Evolutionary conservation across 2,329 filamentous ascomycete species (phyloP).

Genomic region (Colletotrichum sp.): DNA sequence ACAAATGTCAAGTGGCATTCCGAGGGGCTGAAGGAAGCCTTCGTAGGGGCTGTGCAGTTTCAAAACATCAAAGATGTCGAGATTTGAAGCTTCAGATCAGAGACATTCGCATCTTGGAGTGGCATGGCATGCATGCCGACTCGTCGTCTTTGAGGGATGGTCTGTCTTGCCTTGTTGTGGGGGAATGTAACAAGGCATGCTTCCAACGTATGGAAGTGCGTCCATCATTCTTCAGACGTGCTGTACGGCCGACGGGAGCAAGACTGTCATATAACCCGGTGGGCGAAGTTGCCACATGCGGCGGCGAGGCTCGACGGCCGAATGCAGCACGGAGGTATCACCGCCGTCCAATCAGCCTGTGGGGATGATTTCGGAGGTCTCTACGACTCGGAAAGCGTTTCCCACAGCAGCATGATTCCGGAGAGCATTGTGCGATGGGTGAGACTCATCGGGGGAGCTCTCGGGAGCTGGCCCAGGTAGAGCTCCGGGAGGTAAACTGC

Average conservation of each 20-base stretch:
- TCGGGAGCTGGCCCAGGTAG: background rate
- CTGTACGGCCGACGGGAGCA: background rate
- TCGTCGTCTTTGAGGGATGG: background rate
- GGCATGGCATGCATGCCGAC: background rate
- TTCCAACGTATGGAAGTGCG: background rate
- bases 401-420: background rate
- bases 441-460: background rate
- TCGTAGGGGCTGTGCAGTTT: background rate
- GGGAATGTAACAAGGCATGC: background rate
- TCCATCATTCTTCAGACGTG: background rate
- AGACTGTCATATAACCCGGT: background rate
- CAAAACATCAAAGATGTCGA: background rate
- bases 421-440: background rate
- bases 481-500: background rate
- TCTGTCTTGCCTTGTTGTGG: background rate
- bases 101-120: background rate
- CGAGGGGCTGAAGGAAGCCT: background rate
- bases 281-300: background rate
- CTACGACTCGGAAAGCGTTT: background rate
- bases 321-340: background rate
- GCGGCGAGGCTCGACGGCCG: background rate
- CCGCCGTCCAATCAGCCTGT: background rate
- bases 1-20: background rate
- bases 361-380: background rate
- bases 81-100: background rate